These are phyloP conservation scores for Exophiala phaeomuriformis DNA, from an alignment of 2,329 filamentous ascomycete genomes.

Conservation along the genomic window DNA sequence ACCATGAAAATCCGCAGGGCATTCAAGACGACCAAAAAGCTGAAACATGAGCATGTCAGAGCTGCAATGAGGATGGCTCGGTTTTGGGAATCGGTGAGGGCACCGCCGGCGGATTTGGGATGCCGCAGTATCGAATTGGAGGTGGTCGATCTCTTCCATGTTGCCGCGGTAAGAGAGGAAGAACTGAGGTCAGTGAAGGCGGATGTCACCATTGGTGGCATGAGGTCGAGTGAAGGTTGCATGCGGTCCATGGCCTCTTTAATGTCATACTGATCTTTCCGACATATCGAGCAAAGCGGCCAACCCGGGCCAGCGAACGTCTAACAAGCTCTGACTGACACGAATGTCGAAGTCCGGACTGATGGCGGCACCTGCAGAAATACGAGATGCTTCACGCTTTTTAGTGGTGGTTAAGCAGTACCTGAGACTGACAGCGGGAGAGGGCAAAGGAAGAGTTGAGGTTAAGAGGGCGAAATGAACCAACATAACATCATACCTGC, in stretches of 20 bases:
- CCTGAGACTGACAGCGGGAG: background rate
- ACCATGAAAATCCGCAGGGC: constrained; percentile 65
- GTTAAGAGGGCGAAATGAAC: background rate
- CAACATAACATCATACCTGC: background rate
- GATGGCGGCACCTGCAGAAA: no score
- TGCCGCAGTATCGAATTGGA: background rate
- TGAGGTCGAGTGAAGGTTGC: background rate
- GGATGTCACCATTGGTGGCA: background rate
- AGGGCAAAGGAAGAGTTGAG: background rate
- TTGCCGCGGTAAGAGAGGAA: background rate
- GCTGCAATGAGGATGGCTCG: constrained; percentile 37
- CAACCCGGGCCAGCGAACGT: background rate
- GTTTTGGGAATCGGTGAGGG: constrained; percentile 23
- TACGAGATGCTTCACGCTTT: no score
- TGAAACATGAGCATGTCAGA: constrained; percentile 44
- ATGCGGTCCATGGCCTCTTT: background rate
- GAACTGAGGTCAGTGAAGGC: background rate
- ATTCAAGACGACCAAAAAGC: constrained; percentile 49
- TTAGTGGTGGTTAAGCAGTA: no score
- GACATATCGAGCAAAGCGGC: background rate
- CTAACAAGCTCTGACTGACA: background rate
- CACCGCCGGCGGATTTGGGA: background rate
- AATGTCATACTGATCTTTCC: background rate
- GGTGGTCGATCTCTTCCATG: background rate
- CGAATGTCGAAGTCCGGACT: no score